Percentiles rank a stretch among this genome's conserved stretches.
phyloP scores from a whole-genome alignment of 106 monocot genomes.

The Dendrobium catenatum region DNA sequence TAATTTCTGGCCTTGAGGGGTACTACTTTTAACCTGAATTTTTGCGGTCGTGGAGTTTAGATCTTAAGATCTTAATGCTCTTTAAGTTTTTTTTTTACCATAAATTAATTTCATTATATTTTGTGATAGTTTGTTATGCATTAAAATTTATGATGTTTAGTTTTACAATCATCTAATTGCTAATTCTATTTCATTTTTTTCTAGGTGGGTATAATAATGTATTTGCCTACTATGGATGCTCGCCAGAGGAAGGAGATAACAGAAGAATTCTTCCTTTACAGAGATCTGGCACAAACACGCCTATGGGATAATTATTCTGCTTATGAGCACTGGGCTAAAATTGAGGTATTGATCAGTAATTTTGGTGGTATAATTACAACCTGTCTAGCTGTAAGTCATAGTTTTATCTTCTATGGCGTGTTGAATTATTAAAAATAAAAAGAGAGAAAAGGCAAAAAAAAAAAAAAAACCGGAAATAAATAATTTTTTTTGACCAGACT shows the following conservation, averaged over 20 bases:
- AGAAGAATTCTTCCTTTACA: conserved; percentile 82
- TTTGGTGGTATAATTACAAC: background rate
- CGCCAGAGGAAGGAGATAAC: conserved; percentile 95
- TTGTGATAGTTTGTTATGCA: background rate
- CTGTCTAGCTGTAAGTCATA: background rate
- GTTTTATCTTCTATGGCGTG: background rate
- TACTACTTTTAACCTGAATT: no score
- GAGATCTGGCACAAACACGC: conserved; percentile 46
- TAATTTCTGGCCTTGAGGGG: background rate
- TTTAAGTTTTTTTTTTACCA: background rate
- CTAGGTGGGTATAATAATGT: conserved; percentile 98
- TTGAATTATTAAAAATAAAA: no score
- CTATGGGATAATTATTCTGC: conserved; percentile 86
- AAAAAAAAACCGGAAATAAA: no score
- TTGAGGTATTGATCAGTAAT: conserved; percentile 36
- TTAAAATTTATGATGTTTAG: background rate
- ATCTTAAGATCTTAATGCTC: background rate
- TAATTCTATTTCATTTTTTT: conserved; percentile 4
- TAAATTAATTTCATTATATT: conserved; percentile 3
- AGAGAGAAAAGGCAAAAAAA: no score
- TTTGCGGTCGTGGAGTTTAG: background rate
- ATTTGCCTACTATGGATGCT: conserved; percentile 76
- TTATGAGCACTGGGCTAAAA: conserved; percentile 98
- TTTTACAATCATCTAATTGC: background rate
- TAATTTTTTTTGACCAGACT: no score